Percentiles rank a stretch among this genome's conserved stretches.
These are phyloP conservation scores for Clarkia xantiana DNA, from an alignment of 345 rosid genomes.

Conservation along the genomic window DNA sequence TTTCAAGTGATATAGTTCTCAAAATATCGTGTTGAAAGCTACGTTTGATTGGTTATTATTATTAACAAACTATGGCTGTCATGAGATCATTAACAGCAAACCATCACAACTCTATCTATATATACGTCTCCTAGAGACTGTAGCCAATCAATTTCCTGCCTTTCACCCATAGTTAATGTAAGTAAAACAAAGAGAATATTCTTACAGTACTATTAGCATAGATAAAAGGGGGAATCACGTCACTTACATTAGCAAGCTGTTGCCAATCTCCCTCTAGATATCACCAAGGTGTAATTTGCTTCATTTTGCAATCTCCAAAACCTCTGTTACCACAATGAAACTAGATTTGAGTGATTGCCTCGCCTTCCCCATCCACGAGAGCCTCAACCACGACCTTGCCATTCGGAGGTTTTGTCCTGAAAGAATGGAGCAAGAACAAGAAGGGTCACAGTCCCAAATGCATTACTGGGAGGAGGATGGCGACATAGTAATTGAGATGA, in stretches of 20 bases:
- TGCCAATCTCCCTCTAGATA: background rate
- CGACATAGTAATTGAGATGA: constrained; percentile 10
- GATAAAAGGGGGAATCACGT: constrained; percentile 2
- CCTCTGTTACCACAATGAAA: constrained; percentile 16
- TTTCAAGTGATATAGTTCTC: too few species aligned
- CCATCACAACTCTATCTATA: too few species aligned
- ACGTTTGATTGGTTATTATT: too few species aligned
- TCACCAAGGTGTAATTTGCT: background rate
- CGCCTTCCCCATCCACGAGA: constrained; percentile 21
- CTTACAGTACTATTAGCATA: constrained; percentile 5
- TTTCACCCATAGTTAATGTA: too few species aligned
- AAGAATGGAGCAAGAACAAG: constrained; percentile 32
- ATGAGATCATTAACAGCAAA: too few species aligned
- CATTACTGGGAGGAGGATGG: constrained; percentile 8
- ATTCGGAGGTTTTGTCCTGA: constrained; percentile 52
- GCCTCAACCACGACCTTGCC: constrained; percentile 38
- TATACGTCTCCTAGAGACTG: too few species aligned
- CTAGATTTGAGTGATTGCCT: constrained; percentile 18
- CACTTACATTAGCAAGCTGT: background rate
- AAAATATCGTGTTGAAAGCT: too few species aligned
- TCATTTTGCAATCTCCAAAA: too few species aligned
- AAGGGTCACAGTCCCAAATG: constrained; percentile 12
- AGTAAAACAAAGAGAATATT: constrained; percentile 15
- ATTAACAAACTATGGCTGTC: too few species aligned
- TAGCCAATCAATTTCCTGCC: too few species aligned